These are phyloP conservation scores for Canna indica DNA, from an alignment of 176 grass and related monocot genomes.

Conservation along the genomic window DNA sequence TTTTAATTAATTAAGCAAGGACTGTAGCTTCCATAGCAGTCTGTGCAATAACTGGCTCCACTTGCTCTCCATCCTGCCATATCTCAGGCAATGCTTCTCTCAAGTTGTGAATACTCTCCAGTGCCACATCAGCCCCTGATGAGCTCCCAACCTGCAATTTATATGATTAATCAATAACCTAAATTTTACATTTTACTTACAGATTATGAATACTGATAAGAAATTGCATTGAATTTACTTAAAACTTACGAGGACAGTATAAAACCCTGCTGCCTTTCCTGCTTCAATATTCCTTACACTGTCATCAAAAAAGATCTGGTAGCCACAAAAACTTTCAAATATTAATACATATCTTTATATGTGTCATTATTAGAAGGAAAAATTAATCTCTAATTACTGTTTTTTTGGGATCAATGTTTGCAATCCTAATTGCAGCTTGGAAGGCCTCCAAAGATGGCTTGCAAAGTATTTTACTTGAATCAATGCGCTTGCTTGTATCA, in stretches of 20 bases:
- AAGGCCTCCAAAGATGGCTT: constrained; percentile 61
- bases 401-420: constrained; percentile 39
- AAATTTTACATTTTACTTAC: no score
- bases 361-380: no score
- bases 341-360: neutral
- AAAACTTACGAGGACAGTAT: constrained; percentile 67
- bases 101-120: constrained; percentile 94
- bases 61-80: constrained; percentile 45
- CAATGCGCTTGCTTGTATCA: no score
- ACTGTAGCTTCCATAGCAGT: constrained; percentile 54
- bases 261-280: constrained; percentile 46
- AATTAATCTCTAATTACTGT: constrained; percentile 28
- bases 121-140: constrained; percentile 57
- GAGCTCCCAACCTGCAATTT: constrained; percentile 69
- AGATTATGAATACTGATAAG: no score
- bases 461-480: constrained; percentile 49
- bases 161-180: no score
- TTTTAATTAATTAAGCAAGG: constrained; percentile 54
- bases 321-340: neutral
- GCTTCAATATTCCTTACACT: constrained; percentile 51
- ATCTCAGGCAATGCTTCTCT: constrained; percentile 83
- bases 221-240: neutral
- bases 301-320: constrained; percentile 66
- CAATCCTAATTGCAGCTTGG: constrained; percentile 36
- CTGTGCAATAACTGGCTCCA: constrained; percentile 38